Evolutionary conservation across 2,329 filamentous ascomycete species (phyloP).

Genomic region (Aspergillus ochraceus): DNA sequence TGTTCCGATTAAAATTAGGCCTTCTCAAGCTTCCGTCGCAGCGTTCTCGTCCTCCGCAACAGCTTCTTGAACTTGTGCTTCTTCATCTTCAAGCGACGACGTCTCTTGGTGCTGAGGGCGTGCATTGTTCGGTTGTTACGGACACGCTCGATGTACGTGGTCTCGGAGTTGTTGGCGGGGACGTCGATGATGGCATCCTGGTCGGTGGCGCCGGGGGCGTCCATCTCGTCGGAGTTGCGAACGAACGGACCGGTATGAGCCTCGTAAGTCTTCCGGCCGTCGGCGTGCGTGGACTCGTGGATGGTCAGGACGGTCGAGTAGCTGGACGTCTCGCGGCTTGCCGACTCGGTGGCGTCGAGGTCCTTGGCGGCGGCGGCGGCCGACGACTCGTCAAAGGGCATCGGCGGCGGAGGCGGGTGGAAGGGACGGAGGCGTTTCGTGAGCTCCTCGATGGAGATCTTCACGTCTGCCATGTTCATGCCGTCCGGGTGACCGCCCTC

Average conservation of each 20-base stretch:
- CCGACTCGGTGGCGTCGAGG: slow-evolving; percentile 33
- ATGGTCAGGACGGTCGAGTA: slow-evolving; percentile 54
- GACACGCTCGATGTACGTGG: slow-evolving; percentile 68
- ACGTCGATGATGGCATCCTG: slow-evolving; percentile 55
- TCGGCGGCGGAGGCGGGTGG: slow-evolving; percentile 77
- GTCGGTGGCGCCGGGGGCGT: slow-evolving; percentile 32
- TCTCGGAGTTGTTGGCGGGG: slow-evolving; percentile 41
- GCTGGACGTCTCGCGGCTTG: slow-evolving; percentile 42
- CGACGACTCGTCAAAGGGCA: slow-evolving; percentile 52
- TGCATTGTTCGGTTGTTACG: slow-evolving; percentile 62
- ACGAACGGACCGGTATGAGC: slow-evolving; percentile 53
- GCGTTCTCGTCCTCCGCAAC: slow-evolving; percentile 84
- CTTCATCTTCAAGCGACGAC: slow-evolving; percentile 98
- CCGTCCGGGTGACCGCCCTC: slow-evolving; percentile 42
- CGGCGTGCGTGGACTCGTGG: slow-evolving; percentile 52
- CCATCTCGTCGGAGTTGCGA: slow-evolving; percentile 35
- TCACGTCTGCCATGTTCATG: slow-evolving; percentile 59
- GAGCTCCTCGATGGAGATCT: slow-evolving; percentile 67
- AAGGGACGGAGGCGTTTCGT: slow-evolving; percentile 75
- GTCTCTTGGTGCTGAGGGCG: slow-evolving; percentile 86
- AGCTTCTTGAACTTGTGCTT: slow-evolving; percentile 99
- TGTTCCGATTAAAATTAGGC: slow-evolving; percentile 35
- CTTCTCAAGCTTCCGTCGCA: slow-evolving; percentile 80
- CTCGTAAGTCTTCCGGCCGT: slow-evolving; percentile 54
- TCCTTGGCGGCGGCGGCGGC: slow-evolving; percentile 28